Percentiles rank a stretch among this genome's conserved stretches.
Evolutionary conservation across 2,329 filamentous ascomycete species (phyloP).

Genomic region (Xylaria sp.): DNA sequence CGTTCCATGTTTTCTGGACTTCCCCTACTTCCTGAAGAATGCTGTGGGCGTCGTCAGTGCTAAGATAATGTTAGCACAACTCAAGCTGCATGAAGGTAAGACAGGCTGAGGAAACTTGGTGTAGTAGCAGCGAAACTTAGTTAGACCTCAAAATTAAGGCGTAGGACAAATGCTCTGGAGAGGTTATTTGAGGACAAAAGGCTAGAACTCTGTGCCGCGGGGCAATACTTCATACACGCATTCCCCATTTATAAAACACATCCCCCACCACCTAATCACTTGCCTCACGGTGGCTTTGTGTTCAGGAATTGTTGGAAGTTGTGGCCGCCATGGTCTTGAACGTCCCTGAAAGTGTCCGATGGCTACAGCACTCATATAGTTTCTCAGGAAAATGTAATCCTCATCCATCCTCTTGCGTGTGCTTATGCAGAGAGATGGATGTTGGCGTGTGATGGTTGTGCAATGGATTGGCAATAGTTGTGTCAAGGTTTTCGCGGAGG

Average conservation of each 20-base stretch:
- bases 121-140: neutral
- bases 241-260: neutral
- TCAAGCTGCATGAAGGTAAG: neutral
- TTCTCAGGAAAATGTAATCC: neutral
- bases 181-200: neutral
- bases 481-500: neutral
- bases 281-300: conserved; percentile 16
- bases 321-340: neutral
- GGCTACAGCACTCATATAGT: neutral
- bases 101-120: neutral
- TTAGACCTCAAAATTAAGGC: neutral
- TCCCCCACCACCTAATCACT: conserved; percentile 4
- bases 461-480: neutral
- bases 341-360: neutral
- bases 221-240: no score
- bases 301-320: conserved; percentile 2
- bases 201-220: neutral
- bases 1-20: conserved; percentile 34
- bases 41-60: conserved; percentile 4
- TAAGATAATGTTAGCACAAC: conserved; percentile 9
- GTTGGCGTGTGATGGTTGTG: neutral
- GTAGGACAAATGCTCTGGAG: neutral
- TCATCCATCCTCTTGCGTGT: conserved; percentile 1
- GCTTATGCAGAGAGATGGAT: neutral
- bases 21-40: conserved; percentile 9